Evolutionary conservation across 352 stramenopile species (phyloP).

Genomic region (Phytophthora lateralis): DNA sequence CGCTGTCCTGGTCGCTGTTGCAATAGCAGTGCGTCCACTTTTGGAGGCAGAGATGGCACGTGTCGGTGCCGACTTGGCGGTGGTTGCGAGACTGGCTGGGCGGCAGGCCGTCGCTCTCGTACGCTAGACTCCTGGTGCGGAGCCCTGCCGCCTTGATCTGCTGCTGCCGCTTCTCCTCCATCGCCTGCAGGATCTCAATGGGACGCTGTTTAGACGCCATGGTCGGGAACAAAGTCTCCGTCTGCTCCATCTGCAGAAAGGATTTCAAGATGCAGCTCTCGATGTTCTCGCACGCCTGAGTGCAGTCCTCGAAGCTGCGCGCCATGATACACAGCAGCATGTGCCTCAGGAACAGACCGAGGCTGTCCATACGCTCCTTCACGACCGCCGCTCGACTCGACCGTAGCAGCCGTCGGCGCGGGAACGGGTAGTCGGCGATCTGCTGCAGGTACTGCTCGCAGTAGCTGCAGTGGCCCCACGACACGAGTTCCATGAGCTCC

Average conservation of each 20-base stretch:
- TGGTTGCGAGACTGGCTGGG: constrained; percentile 37
- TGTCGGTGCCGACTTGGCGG: constrained; percentile 66
- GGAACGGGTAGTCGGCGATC: constrained; percentile 82
- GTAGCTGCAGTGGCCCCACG: constrained; percentile 72
- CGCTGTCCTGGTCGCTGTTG: constrained; percentile 78
- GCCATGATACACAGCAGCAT: constrained; percentile 76
- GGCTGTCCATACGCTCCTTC: constrained; percentile 86
- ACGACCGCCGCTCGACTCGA: constrained; percentile 72
- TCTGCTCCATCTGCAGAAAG: constrained; percentile 80
- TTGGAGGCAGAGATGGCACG: constrained; percentile 75
- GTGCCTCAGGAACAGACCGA: constrained; percentile 79
- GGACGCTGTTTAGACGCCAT: constrained; percentile 59
- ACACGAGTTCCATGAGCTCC: constrained; percentile 83
- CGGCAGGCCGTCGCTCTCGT: constrained; percentile 40
- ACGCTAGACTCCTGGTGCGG: constrained; percentile 57
- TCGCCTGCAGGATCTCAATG: constrained; percentile 66
- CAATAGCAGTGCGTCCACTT: constrained; percentile 91
- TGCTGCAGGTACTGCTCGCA: constrained; percentile 70
- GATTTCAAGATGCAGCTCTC: constrained; percentile 73
- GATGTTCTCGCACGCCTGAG: constrained; percentile 69
- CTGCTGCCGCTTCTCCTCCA: constrained; percentile 76
- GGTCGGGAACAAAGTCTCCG: constrained; percentile 54
- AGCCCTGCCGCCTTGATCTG: constrained; percentile 67
- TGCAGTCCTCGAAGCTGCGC: constrained; percentile 70
- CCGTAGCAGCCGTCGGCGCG: constrained; percentile 71